Conservation (phyloP, 306 rosid species). For the Cicer bijugum region DNA sequence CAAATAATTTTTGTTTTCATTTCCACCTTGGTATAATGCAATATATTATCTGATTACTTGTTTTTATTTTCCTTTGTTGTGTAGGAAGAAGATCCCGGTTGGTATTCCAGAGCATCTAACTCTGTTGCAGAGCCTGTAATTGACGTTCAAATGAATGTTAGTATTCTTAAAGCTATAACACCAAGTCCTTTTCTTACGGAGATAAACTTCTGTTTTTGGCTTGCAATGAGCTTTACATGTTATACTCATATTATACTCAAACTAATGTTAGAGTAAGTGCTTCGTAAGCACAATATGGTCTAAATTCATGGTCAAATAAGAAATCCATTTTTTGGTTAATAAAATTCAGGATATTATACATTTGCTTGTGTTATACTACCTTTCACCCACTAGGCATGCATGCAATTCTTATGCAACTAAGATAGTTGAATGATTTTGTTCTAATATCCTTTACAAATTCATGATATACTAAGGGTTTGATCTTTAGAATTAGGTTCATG, state of each 20-base stretch:
- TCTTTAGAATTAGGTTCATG: conserved; percentile 32
- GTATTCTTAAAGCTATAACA: conserved; percentile 42
- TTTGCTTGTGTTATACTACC: conserved; percentile 17
- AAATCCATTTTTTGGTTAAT: conserved; percentile 8
- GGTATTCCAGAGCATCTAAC: conserved; percentile 92
- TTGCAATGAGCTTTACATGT: conserved; percentile 34
- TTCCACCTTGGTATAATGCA: conserved; percentile 26
- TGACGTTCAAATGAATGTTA: conserved; percentile 87
- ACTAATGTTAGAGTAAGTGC: conserved; percentile 26
- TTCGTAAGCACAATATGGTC: conserved; percentile 26
- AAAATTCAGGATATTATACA: conserved; percentile 24
- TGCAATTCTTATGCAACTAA: conserved; percentile 30
- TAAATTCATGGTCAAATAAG: conserved; percentile 18
- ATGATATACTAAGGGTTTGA: conserved; percentile 35
- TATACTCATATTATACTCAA: conserved; percentile 23
- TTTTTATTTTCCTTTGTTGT: conserved; percentile 33
- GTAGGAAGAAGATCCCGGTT: conserved; percentile 96
- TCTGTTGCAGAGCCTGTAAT: conserved; percentile 76
- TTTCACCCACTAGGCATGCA: conserved; percentile 12
- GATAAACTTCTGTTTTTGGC: conserved; percentile 23
- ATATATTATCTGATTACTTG: conserved; percentile 43
- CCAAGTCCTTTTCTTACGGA: conserved; percentile 10
- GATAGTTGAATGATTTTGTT: conserved; percentile 21
- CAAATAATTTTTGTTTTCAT: conserved; percentile 19
- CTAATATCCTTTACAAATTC: conserved; percentile 22